Evolutionary conservation across 331 rosid species (phyloP).

Genomic region (Cucumis variabilis): DNA sequence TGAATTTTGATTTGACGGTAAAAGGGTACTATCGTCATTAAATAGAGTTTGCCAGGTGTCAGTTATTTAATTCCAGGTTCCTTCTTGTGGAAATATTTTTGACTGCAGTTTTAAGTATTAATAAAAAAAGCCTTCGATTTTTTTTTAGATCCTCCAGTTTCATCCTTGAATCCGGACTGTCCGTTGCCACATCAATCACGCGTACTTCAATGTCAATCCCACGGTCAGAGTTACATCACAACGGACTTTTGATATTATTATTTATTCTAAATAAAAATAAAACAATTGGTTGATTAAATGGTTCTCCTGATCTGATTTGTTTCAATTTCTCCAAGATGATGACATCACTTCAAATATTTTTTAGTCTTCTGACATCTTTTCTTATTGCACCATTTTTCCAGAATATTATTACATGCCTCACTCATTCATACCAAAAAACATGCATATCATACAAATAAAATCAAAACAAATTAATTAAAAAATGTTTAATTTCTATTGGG

Average conservation of each 20-base stretch:
- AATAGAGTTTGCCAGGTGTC: not conserved
- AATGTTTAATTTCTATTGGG: not conserved
- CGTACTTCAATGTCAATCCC: constrained; percentile 4
- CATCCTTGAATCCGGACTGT: constrained; percentile 28
- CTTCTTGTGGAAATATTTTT: constrained; percentile 12
- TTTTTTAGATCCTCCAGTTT: not conserved
- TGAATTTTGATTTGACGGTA: constrained; percentile 46
- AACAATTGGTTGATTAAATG: constrained; percentile 11
- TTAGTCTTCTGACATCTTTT: constrained; percentile 5
- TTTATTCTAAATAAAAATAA: no score
- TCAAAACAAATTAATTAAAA: no score
- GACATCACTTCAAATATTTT: not conserved
- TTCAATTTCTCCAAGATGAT: constrained; percentile 21
- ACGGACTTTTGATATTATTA: not conserved
- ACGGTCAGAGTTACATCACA: constrained; percentile 32
- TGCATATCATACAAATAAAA: no score
- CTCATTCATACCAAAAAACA: not conserved
- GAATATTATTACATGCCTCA: not conserved
- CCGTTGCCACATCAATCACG: constrained; percentile 19
- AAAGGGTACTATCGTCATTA: constrained; percentile 51
- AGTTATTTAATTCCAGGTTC: not conserved
- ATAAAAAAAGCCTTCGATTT: constrained; percentile 12
- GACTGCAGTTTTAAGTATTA: constrained; percentile 28
- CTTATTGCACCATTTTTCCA: not conserved
- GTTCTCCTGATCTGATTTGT: constrained; percentile 19